Conservation (phyloP, 1,139 yeast species). For the Pichia sp. region DNA sequence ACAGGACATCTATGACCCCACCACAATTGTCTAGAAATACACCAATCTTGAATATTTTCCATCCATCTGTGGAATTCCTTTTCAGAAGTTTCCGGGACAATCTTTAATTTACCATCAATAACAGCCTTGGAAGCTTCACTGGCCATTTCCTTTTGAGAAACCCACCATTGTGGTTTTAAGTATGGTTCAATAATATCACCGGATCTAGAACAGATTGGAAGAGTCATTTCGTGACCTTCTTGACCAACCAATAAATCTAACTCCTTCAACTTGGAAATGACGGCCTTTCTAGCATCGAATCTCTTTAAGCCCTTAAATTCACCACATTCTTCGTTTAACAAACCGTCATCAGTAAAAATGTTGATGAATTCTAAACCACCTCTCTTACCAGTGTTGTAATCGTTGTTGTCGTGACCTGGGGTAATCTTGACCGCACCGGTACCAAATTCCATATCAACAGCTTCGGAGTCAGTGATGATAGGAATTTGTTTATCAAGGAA, state of each 20-base stretch:
- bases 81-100: conserved; percentile 84
- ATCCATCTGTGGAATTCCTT: conserved; percentile 94
- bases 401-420: conserved; percentile 97
- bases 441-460: conserved; percentile 99
- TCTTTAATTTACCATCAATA: conserved; percentile 68
- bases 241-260: conserved; percentile 74
- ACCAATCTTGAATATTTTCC: conserved; percentile 97
- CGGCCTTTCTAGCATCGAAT: conserved; percentile 85
- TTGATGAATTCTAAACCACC: conserved; percentile 81
- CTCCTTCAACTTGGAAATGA: conserved; percentile 71
- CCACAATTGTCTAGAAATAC: conserved; percentile 98
- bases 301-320: conserved; percentile 88
- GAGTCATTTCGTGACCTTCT: conserved; percentile 90
- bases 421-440: conserved; percentile 99
- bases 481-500: conserved; percentile 81
- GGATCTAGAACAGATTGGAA: conserved; percentile 90
- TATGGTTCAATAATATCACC: conserved; percentile 96
- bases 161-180: conserved; percentile 99
- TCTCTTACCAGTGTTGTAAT: conserved; percentile 94
- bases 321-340: conserved; percentile 87
- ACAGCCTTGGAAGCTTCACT: conserved; percentile 82
- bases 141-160: conserved; percentile 85
- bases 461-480: conserved; percentile 80
- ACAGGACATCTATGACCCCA: conserved; percentile 99
- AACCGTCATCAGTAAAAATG: conserved; percentile 88